These are phyloP conservation scores for Tricladium varicosporioides DNA, from an alignment of 2,329 filamentous ascomycete species.

Conservation along the genomic window DNA sequence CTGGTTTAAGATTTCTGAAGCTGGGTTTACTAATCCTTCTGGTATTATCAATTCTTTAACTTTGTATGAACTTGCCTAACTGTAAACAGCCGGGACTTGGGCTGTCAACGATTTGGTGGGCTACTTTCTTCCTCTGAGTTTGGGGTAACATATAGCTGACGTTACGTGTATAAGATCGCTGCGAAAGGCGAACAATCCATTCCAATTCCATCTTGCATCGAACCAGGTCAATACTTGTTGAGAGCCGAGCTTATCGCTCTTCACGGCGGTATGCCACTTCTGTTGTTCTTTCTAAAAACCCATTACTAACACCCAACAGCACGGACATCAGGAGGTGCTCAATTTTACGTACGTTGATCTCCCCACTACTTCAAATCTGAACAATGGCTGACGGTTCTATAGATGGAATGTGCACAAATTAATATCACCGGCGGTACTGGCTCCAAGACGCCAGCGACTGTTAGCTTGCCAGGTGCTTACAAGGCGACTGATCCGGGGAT, in stretches of 20 bases:
- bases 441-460: slow-evolving; percentile 19
- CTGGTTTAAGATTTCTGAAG: slow-evolving; percentile 49
- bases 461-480: slow-evolving; percentile 24
- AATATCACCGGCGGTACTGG: slow-evolving; percentile 40
- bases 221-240: slow-evolving; percentile 55
- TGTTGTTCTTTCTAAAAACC: no score
- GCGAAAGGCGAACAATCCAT: slow-evolving; percentile 47
- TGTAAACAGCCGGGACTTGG: slow-evolving; percentile 11
- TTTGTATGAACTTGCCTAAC: slow-evolving; percentile 32
- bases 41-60: slow-evolving; percentile 33
- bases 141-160: no score
- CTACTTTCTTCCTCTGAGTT: no score
- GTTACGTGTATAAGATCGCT: slow-evolving; percentile 33
- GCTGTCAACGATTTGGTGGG: slow-evolving; percentile 15
- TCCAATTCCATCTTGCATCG: slow-evolving; percentile 50
- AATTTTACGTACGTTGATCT: slow-evolving; percentile 41
- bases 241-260: slow-evolving; percentile 60
- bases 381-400: no score
- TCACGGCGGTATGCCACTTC: slow-evolving; percentile 42
- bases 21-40: slow-evolving; percentile 44
- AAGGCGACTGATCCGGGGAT: slow-evolving; percentile 44
- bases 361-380: neutral
- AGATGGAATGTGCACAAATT: slow-evolving; percentile 48
- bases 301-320: slow-evolving; percentile 20
- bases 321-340: slow-evolving; percentile 39